Conservation (phyloP, 306 rosid genomes). For the Crataegus laevigata region DNA sequence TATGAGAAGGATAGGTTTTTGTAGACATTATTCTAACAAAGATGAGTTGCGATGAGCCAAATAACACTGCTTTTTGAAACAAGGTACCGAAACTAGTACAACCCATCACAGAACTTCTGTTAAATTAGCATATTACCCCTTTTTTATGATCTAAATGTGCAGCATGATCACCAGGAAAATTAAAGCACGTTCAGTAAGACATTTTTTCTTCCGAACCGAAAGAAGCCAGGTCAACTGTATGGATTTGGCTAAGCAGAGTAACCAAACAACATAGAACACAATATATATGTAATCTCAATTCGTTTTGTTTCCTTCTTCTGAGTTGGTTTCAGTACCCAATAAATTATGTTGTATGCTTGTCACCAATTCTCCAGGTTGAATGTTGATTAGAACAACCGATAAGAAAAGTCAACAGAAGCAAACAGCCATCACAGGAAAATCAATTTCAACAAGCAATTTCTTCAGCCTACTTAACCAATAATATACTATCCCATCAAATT, state of each 20-base stretch:
- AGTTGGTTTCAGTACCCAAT: background rate
- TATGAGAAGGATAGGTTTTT: background rate
- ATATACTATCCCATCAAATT: background rate
- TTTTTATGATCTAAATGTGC: background rate
- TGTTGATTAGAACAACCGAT: background rate
- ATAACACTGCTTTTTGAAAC: background rate
- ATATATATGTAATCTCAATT: background rate
- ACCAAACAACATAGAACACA: background rate
- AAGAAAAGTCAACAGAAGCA: slow-evolving; percentile 17
- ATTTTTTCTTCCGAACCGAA: background rate
- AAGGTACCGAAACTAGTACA: background rate
- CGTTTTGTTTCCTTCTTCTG: background rate
- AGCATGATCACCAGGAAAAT: background rate
- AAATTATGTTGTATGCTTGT: background rate
- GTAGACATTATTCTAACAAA: background rate
- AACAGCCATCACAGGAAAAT: background rate
- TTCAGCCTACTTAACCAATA: background rate
- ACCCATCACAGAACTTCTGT: background rate
- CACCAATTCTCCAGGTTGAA: background rate
- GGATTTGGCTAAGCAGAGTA: background rate
- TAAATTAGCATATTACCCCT: background rate
- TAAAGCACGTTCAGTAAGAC: background rate
- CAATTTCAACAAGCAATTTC: background rate
- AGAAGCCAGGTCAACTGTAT: background rate
- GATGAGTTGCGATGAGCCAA: background rate